Evolutionary conservation across 352 stramenopile species (phyloP).

Genomic region (Phytophthora syringae): DNA sequence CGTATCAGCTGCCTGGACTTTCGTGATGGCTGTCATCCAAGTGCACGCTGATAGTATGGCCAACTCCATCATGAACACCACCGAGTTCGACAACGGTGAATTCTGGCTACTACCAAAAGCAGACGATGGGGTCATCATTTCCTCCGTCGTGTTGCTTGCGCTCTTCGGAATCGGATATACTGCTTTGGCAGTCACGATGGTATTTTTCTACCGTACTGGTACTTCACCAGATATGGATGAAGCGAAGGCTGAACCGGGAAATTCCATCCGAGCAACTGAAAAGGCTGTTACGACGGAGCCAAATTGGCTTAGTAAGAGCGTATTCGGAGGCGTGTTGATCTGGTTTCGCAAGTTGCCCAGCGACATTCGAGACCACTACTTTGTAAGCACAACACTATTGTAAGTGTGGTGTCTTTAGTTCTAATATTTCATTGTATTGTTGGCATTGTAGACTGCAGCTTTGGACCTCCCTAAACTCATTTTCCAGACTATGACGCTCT

Average conservation of each 20-base stretch:
- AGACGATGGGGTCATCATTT: constrained; percentile 19
- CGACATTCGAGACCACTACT: not conserved
- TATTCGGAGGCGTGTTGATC: too few species aligned
- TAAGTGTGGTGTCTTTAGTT: too few species aligned
- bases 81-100: constrained; percentile 45
- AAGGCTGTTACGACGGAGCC: too few species aligned
- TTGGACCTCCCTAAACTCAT: constrained; percentile 55
- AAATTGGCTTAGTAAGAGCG: too few species aligned
- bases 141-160: constrained; percentile 27
- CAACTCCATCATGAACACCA: constrained; percentile 50
- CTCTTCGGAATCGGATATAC: constrained; percentile 43
- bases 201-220: constrained; percentile 33
- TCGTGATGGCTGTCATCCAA: constrained; percentile 46
- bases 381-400: not conserved
- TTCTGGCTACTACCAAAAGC: constrained; percentile 52
- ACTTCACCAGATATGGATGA: not conserved
- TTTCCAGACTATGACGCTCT: constrained; percentile 49
- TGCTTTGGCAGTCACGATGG: constrained; percentile 37
- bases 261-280: too few species aligned
- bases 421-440: not conserved
- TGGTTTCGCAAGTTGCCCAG: not conserved
- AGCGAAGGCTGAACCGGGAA: not conserved
- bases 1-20: constrained; percentile 37
- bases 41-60: constrained; percentile 34
- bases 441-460: constrained; percentile 34